Evolutionary conservation across 345 rosid species (phyloP), one percentile per base, ranked within the genome.

Genomic region (Aquilaria malaccensis): DNA sequence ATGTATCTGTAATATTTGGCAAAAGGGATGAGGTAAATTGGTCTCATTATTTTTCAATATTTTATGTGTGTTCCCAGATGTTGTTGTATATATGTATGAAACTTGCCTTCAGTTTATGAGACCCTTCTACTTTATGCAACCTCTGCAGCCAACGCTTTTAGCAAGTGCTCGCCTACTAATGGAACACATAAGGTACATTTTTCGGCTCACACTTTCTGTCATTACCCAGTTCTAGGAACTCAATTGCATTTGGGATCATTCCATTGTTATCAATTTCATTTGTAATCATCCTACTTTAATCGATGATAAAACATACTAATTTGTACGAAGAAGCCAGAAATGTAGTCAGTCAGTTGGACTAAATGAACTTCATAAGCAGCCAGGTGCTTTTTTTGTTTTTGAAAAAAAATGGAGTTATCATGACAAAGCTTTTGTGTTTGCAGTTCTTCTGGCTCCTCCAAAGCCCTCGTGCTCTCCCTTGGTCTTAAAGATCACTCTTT

Each of bases 401-500:
- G 43, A 22, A 22, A 22, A 22, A 22, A 22, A 22, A 22, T 0
- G 22, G 22, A 22, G 22, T 22, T 22, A 22, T 22, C 22, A 22
- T 22, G 22, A 22, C 22, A 22, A 22, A 0, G 22, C 13, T 46
- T 37, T 37, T 57, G 53, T 66, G 62, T 70, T 56, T 33, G 69
- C 84, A 84, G 89, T 70, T 63, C 71, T 58, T 69, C 72, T 43
- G 89, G 79, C 45, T 76, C 83, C 52, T 77, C 96, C 30, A 78
- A 52, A 85, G 79, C 94, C 10, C 71, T 93, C 75, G 78, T 93
- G 66, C 82, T 93, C 14, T 79, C 97, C 45, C 96, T 93, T 14
- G 97, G 98, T 62, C 97, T 93, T 45, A 89, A 79, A 75, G 92
- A 89, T 71, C 97, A 89, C 76, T 84, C 96, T 30, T 11, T 11